phyloP scores from a whole-genome alignment of 1,284 basidiomycete genomes.

The Pseudozyma thailandica region DNA sequence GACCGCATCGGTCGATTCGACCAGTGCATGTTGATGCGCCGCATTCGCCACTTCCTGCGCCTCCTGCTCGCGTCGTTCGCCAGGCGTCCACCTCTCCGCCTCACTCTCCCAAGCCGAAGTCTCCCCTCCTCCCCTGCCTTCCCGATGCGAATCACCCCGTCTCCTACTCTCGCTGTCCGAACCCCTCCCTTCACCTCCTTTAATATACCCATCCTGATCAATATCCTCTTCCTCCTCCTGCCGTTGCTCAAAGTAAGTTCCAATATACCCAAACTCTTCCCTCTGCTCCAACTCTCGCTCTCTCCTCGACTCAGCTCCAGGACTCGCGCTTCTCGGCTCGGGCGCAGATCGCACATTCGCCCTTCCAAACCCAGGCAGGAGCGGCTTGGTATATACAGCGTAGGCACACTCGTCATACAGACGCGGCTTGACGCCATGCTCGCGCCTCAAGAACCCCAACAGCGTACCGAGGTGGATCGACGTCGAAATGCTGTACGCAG shows the following conservation, averaged over 20 bases:
- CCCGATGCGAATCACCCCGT: conserved; percentile 23
- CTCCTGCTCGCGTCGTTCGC: conserved; percentile 16
- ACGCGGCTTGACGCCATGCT: conserved; percentile 88
- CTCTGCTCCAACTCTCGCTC: conserved; percentile 79
- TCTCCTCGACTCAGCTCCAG: conserved; percentile 74
- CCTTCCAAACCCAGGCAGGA: conserved; percentile 88
- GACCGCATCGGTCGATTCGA: conserved; percentile 21
- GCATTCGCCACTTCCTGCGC: conserved; percentile 9
- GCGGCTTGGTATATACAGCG: conserved; percentile 88
- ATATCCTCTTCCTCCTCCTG: conserved; percentile 62
- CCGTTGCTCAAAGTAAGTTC: conserved; percentile 68
- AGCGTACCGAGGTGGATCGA: conserved; percentile 69
- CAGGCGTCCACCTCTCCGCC: conserved; percentile 36
- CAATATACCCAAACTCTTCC: conserved; percentile 89
- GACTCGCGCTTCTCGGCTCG: conserved; percentile 71
- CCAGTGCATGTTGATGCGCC: conserved; percentile 18
- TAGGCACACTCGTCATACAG: conserved; percentile 94
- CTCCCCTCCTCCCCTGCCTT: conserved; percentile 35
- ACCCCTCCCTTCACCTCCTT: conserved; percentile 58
- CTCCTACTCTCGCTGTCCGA: conserved; percentile 46
- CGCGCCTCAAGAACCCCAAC: conserved; percentile 80
- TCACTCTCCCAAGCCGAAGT: conserved; percentile 56
- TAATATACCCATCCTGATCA: conserved; percentile 65
- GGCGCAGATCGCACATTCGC: conserved; percentile 85
- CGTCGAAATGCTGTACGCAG: conserved; percentile 83